Conservation (phyloP, 2,329 filamentous ascomycete genomes). For the Cytospora piceae region DNA sequence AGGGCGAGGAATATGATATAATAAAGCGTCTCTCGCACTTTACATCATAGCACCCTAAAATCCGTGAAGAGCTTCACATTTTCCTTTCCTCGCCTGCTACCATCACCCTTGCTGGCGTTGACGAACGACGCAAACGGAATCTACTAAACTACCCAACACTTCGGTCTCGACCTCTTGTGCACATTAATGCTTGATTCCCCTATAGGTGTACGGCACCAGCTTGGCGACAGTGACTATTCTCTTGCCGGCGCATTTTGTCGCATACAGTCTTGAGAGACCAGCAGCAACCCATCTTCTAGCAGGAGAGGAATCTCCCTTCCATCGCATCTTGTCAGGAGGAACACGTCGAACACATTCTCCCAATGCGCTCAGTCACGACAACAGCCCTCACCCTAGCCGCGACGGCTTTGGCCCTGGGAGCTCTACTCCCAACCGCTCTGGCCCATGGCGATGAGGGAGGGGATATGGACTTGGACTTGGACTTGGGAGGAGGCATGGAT, state of each 20-base stretch:
- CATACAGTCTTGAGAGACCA: neutral
- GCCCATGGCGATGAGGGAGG: slow-evolving; percentile 39
- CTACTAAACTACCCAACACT: neutral
- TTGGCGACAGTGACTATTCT: neutral
- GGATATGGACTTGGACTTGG: slow-evolving; percentile 39
- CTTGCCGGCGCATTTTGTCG: neutral
- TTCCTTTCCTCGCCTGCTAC: neutral
- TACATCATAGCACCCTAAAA: slow-evolving; percentile 4
- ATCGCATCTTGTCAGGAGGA: neutral
- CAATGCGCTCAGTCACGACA: slow-evolving; percentile 35
- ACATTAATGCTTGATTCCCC: neutral
- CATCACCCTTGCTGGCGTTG: neutral
- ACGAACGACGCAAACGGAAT: neutral
- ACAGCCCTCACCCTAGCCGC: slow-evolving; percentile 36
- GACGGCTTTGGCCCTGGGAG: slow-evolving; percentile 37
- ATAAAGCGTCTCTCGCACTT: slow-evolving; percentile 4
- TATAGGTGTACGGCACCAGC: neutral
- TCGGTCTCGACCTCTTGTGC: neutral
- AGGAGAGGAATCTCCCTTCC: neutral
- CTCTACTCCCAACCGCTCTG: slow-evolving; percentile 38
- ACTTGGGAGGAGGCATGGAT: slow-evolving; percentile 39
- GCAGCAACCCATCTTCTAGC: neutral
- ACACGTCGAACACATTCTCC: neutral
- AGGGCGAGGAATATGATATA: slow-evolving; percentile 10
- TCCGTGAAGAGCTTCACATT: slow-evolving; percentile 4